A percentile compares a stretch with the other conserved stretches of the same genome.
These are phyloP conservation scores for Arachnomyces sp. DNA, from an alignment of 2,329 filamentous ascomycete species.

Conservation along the genomic window DNA sequence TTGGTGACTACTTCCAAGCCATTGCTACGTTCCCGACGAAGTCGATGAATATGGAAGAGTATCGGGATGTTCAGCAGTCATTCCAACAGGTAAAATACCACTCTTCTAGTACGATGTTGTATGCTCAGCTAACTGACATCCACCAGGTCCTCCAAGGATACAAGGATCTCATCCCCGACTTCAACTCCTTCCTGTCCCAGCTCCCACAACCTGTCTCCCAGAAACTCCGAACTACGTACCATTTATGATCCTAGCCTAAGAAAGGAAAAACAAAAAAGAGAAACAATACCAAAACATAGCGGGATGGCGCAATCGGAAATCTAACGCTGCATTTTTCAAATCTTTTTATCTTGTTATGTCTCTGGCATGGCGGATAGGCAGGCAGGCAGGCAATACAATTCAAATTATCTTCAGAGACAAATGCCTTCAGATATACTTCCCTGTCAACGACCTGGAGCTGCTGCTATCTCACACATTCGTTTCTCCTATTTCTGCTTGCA, in stretches of 20 bases:
- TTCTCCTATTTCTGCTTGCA: too few relatives aligned
- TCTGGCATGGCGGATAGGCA: too few relatives aligned
- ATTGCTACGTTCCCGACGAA: conserved; percentile 65
- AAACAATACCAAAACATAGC: background rate
- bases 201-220: conserved; percentile 31
- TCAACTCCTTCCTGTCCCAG: conserved; percentile 37
- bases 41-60: conserved; percentile 54
- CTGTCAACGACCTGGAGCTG: too few relatives aligned
- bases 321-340: too few relatives aligned
- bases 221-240: conserved; percentile 35
- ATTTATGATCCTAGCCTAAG: conserved; percentile 23
- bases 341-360: too few relatives aligned
- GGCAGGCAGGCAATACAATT: too few relatives aligned
- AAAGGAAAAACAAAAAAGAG: background rate
- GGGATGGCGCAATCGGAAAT: too few relatives aligned
- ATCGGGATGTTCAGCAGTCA: conserved; percentile 54
- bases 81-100: conserved; percentile 63
- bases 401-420: too few relatives aligned
- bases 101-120: background rate
- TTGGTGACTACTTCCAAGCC: conserved; percentile 72
- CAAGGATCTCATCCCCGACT: conserved; percentile 40
- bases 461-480: too few relatives aligned
- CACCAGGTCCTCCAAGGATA: conserved; percentile 38
- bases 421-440: too few relatives aligned
- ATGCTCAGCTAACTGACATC: conserved; percentile 10